Percentiles rank a stretch among this genome's conserved stretches.
phyloP scores from a whole-genome alignment of 352 stramenopile genomes.

The Globisporangium heterothallicum region DNA sequence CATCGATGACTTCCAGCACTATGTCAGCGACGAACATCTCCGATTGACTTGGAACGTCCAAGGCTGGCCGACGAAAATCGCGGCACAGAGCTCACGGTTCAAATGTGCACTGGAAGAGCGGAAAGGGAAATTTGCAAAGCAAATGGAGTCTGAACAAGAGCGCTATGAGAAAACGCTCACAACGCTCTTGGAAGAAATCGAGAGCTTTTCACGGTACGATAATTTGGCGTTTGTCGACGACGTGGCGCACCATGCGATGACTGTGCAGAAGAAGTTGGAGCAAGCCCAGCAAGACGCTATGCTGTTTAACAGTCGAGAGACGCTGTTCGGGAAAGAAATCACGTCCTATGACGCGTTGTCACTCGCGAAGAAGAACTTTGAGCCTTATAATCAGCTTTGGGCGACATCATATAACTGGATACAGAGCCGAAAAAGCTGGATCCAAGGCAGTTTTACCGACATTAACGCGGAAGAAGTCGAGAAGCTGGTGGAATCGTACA shows the following conservation, averaged over 20 bases:
- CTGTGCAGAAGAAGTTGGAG: slow-evolving; percentile 85
- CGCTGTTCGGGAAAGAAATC: slow-evolving; percentile 85
- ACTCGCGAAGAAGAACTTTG: slow-evolving; percentile 90
- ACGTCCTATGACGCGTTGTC: slow-evolving; percentile 86
- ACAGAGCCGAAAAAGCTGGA: slow-evolving; percentile 89
- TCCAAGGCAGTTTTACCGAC: slow-evolving; percentile 85
- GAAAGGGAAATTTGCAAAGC: slow-evolving; percentile 86
- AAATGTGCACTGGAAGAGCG: slow-evolving; percentile 74
- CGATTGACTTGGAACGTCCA: slow-evolving; percentile 87
- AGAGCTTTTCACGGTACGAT: slow-evolving; percentile 84
- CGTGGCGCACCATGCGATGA: slow-evolving; percentile 79
- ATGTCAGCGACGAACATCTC: slow-evolving; percentile 83
- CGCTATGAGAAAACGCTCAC: slow-evolving; percentile 87
- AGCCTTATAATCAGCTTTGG: slow-evolving; percentile 93
- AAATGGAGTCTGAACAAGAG: slow-evolving; percentile 93
- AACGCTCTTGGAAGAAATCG: slow-evolving; percentile 82
- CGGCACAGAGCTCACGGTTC: slow-evolving; percentile 71
- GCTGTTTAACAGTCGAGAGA: slow-evolving; percentile 92
- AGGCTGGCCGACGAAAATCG: slow-evolving; percentile 87
- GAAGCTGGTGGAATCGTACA: slow-evolving; percentile 82
- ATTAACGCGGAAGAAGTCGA: slow-evolving; percentile 92
- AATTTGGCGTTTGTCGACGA: slow-evolving; percentile 87
- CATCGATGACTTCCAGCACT: slow-evolving; percentile 80
- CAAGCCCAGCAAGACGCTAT: slow-evolving; percentile 87
- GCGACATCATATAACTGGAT: slow-evolving; percentile 89